A percentile compares a stretch with the other conserved stretches of the same genome.
phyloP scores from a whole-genome alignment of 768 basidiomycete genomes.

The Panaeolus papilionaceus region DNA sequence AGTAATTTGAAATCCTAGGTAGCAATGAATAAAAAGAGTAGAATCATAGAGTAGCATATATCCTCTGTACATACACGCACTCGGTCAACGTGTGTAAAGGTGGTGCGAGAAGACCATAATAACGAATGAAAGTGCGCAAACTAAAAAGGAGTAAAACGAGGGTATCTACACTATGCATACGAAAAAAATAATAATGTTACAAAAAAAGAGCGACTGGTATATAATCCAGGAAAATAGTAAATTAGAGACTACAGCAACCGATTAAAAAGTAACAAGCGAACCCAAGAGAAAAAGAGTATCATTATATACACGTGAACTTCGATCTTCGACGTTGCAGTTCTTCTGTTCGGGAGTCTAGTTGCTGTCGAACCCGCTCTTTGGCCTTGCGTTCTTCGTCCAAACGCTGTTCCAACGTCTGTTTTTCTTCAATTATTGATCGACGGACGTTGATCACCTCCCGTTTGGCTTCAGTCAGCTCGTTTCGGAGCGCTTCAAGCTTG shows the following conservation, averaged over 20 bases:
- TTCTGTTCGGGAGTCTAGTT: slow-evolving; percentile 88
- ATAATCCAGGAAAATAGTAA: slow-evolving; percentile 30
- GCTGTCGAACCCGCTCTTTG: slow-evolving; percentile 89
- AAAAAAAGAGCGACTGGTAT: slow-evolving; percentile 40
- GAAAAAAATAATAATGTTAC: slow-evolving; percentile 41
- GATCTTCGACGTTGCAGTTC: slow-evolving; percentile 87
- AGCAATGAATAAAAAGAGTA: slow-evolving; percentile 16
- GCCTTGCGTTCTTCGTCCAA: slow-evolving; percentile 87
- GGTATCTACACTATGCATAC: slow-evolving; percentile 51
- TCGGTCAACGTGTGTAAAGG: slow-evolving; percentile 22
- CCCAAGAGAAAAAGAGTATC: slow-evolving; percentile 28
- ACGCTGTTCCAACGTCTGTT: slow-evolving; percentile 82
- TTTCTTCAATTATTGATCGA: slow-evolving; percentile 85
- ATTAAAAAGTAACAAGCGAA: slow-evolving; percentile 31
- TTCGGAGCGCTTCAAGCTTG: slow-evolving; percentile 71
- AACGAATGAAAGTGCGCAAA: slow-evolving; percentile 34
- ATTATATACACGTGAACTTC: slow-evolving; percentile 89
- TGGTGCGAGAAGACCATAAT: slow-evolving; percentile 33
- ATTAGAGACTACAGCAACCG: slow-evolving; percentile 22
- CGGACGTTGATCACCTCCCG: slow-evolving; percentile 81
- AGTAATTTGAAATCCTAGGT: slow-evolving; percentile 20
- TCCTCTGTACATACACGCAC: slow-evolving; percentile 25
- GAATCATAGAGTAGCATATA: slow-evolving; percentile 20
- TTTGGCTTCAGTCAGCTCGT: slow-evolving; percentile 78
- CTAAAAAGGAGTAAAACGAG: slow-evolving; percentile 41